Evolutionary conservation across 2,329 filamentous ascomycete genomes (phyloP).

Genomic region (Coniochaeta sp.): DNA sequence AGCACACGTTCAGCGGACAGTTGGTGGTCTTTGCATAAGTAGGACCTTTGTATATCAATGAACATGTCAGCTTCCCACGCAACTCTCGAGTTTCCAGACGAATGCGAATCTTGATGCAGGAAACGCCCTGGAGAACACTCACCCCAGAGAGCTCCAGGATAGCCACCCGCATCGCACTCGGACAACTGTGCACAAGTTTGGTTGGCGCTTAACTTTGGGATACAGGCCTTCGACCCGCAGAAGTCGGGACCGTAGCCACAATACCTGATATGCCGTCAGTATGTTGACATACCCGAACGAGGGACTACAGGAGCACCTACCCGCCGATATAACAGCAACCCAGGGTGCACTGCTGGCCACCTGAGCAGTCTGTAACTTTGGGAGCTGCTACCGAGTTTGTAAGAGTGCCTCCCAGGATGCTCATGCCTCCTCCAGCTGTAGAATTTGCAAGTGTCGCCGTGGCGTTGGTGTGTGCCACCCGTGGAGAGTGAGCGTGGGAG

Average conservation of each 20-base stretch:
- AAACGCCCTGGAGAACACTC: background rate
- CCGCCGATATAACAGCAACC: background rate
- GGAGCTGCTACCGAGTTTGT: background rate
- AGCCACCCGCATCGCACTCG: background rate
- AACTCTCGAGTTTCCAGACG: too few relatives aligned
- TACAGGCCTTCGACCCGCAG: background rate
- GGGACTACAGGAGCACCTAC: too few relatives aligned
- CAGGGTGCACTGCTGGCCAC: background rate
- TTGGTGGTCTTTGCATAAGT: constrained; percentile 28
- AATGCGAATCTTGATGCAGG: too few relatives aligned
- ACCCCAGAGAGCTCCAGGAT: background rate
- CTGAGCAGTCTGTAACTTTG: background rate
- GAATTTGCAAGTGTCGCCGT: background rate
- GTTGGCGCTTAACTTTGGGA: background rate
- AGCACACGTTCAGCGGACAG: constrained; percentile 37
- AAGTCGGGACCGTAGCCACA: constrained; percentile 1
- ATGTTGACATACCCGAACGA: too few relatives aligned
- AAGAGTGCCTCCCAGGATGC: background rate
- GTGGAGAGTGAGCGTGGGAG: background rate
- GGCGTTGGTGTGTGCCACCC: too few relatives aligned
- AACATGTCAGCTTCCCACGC: background rate
- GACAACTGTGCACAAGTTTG: background rate
- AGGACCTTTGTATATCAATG: constrained; percentile 17
- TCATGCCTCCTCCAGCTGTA: background rate
- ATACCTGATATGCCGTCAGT: too few relatives aligned